A percentile compares a stretch with the other conserved stretches of the same genome.
Conservation (phyloP, 257 asterid genomes). For the Jaltomata sinuosa region DNA sequence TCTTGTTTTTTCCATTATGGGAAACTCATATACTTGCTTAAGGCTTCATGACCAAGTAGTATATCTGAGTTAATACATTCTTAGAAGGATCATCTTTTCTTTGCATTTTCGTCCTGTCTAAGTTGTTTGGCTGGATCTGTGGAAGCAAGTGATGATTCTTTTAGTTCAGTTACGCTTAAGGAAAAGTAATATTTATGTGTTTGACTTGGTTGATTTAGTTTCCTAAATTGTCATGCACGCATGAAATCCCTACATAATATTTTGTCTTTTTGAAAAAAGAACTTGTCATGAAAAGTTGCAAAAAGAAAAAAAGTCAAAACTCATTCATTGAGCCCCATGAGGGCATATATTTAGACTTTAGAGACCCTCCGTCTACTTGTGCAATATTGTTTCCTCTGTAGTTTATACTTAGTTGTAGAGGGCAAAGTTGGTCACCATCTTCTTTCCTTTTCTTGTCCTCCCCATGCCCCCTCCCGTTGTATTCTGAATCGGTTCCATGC, state of each 20-base stretch:
- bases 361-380: background rate
- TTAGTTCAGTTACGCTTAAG: background rate
- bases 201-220: background rate
- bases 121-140: background rate
- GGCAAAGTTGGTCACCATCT: background rate
- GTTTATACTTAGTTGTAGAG: background rate
- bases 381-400: background rate
- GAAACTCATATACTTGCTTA: background rate
- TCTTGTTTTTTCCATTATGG: background rate
- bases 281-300: background rate
- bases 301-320: background rate
- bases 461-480: background rate
- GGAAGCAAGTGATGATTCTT: background rate
- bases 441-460: background rate
- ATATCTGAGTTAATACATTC: background rate
- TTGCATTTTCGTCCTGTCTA: background rate
- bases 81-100: background rate
- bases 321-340: background rate
- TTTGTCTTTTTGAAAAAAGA: background rate
- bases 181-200: background rate
- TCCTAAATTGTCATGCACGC: background rate
- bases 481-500: background rate
- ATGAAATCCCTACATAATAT: background rate
- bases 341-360: background rate
- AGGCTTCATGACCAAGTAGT: background rate